A percentile compares a stretch with the other conserved stretches of the same genome.
phyloP scores from a whole-genome alignment of 2,329 filamentous ascomycete genomes.

The Trichoderma hamatum region DNA sequence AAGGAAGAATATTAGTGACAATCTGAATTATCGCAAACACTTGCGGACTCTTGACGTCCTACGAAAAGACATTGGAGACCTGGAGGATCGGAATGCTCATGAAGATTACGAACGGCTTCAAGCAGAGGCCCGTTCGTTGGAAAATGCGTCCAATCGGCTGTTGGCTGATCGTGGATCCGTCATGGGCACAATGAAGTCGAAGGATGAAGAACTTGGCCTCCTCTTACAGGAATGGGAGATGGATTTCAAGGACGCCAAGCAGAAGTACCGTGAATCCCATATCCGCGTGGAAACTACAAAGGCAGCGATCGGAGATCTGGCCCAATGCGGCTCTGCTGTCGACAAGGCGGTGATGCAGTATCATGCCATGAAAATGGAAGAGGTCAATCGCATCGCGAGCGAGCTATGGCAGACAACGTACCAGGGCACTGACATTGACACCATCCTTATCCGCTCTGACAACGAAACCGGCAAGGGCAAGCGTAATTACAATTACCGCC shows the following conservation, averaged over 20 bases:
- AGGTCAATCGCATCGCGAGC: conserved; percentile 92
- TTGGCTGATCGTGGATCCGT: conserved; percentile 73
- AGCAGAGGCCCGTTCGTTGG: conserved; percentile 67
- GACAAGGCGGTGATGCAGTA: conserved; percentile 98
- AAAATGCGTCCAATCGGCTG: conserved; percentile 68
- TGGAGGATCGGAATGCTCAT: conserved; percentile 78
- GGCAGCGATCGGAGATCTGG: conserved; percentile 88
- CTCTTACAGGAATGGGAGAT: conserved; percentile 79
- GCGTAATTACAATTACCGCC: conserved; percentile 92
- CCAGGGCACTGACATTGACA: conserved; percentile 95
- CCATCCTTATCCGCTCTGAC: conserved; percentile 92
- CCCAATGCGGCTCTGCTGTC: conserved; percentile 77
- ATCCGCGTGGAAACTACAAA: conserved; percentile 91
- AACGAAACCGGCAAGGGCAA: conserved; percentile 74
- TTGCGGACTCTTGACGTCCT: conserved; percentile 69
- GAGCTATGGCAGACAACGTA: conserved; percentile 98
- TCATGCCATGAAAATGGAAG: conserved; percentile 95
- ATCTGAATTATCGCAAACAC: conserved; percentile 81
- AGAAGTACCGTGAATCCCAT: conserved; percentile 82
- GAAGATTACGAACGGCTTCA: conserved; percentile 78
- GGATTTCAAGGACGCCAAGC: conserved; percentile 81
- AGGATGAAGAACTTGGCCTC: conserved; percentile 76
- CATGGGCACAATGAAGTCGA: conserved; percentile 78
- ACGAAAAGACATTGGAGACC: conserved; percentile 68
- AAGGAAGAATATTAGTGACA: conserved; percentile 86